Evolutionary conservation across 1,284 basidiomycete species (phyloP).

Genomic region (Sphagnurus paluster): DNA sequence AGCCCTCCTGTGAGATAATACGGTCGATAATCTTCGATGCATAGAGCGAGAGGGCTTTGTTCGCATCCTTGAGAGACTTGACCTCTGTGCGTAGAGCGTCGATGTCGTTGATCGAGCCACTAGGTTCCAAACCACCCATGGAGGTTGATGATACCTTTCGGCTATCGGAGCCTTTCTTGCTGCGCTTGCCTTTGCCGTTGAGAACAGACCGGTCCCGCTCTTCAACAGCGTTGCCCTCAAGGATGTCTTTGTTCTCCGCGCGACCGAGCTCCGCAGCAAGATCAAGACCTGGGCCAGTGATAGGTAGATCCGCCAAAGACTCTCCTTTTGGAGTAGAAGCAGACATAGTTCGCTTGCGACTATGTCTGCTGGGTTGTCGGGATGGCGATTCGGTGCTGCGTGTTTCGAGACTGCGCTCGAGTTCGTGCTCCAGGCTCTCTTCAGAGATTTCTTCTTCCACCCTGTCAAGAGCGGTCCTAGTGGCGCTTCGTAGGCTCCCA

Average conservation of each 20-base stretch:
- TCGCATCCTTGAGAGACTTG: constrained; percentile 90
- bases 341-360: constrained; percentile 54
- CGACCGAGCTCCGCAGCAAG: constrained; percentile 88
- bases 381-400: constrained; percentile 40
- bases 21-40: constrained; percentile 96
- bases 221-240: constrained; percentile 54
- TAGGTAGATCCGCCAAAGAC: constrained; percentile 75
- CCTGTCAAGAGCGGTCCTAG: constrained; percentile 53
- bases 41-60: constrained; percentile 91
- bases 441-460: constrained; percentile 55
- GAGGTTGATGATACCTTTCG: constrained; percentile 39
- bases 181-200: constrained; percentile 49
- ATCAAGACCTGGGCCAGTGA: constrained; percentile 85
- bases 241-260: constrained; percentile 79
- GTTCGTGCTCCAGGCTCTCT: constrained; percentile 35
- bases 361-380: constrained; percentile 45
- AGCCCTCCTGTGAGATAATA: constrained; percentile 91
- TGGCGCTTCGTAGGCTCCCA: constrained; percentile 58
- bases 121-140: constrained; percentile 38
- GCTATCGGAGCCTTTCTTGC: constrained; percentile 50
- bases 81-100: constrained; percentile 78
- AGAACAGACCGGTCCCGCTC: constrained; percentile 48
- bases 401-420: constrained; percentile 37
- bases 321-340: constrained; percentile 61
- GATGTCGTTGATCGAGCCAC: constrained; percentile 51